These are phyloP conservation scores for Xylaria venustula DNA, from an alignment of 495 filamentous ascomycete species.

Conservation along the genomic window DNA sequence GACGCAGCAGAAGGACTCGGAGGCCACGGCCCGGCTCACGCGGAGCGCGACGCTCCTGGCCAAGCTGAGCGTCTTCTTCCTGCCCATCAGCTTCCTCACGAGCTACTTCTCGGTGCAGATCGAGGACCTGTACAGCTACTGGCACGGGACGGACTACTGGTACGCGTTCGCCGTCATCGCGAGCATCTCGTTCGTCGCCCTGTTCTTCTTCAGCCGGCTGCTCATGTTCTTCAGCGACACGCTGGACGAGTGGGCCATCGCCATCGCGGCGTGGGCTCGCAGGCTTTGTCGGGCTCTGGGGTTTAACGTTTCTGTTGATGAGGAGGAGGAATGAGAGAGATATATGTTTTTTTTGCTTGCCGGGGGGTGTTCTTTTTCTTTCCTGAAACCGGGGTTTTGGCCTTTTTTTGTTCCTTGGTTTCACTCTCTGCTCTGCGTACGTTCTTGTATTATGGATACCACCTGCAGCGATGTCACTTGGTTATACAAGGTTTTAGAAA, in stretches of 20 bases:
- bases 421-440: no score
- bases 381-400: not conserved
- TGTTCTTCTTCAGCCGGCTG: constrained; percentile 53
- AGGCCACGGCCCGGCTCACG: constrained; percentile 74
- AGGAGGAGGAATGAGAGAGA: constrained; percentile 7
- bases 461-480: not conserved
- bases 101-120: constrained; percentile 81
- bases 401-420: not conserved
- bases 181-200: constrained; percentile 56
- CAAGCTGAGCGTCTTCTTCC: constrained; percentile 79
- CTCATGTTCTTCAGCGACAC: constrained; percentile 50
- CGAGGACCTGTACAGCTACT: constrained; percentile 54
- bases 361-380: not conserved
- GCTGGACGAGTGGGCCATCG: constrained; percentile 38
- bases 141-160: constrained; percentile 69
- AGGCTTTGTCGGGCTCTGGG: constrained; percentile 9
- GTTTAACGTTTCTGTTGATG: constrained; percentile 13
- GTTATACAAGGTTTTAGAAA: not conserved
- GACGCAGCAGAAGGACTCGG: constrained; percentile 79
- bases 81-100: constrained; percentile 81
- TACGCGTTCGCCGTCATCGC: constrained; percentile 67
- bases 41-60: constrained; percentile 79
- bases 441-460: not conserved
- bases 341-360: no score
- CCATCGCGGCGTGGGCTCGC: constrained; percentile 16